These are phyloP conservation scores for Tuber umbilicatum DNA, from an alignment of 495 filamentous ascomycete species.

Conservation along the genomic window DNA sequence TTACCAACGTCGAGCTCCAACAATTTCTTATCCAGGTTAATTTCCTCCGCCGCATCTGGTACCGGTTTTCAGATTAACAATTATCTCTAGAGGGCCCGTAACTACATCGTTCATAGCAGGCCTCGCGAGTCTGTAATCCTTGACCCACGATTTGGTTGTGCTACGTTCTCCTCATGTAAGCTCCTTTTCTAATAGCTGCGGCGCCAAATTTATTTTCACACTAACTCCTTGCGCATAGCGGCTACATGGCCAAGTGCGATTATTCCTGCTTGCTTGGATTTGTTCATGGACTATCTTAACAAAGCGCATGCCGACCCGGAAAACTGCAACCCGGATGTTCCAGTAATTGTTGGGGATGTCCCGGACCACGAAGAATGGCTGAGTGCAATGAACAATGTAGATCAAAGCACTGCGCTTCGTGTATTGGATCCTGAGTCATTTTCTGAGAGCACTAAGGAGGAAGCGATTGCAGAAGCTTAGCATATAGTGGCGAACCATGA, in stretches of 20 bases:
- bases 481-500: neutral
- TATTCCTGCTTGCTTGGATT: slow-evolving; percentile 22
- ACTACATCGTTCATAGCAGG: slow-evolving; percentile 27
- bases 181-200: neutral
- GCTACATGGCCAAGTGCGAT: slow-evolving; percentile 29
- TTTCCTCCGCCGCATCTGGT: neutral
- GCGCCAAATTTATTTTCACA: neutral
- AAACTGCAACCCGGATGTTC: slow-evolving; percentile 35
- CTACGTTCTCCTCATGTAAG: slow-evolving; percentile 35
- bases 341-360: slow-evolving; percentile 28
- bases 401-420: slow-evolving; percentile 4
- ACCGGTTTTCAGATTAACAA: slow-evolving; percentile 10
- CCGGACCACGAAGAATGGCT: slow-evolving; percentile 34
- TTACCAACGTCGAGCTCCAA: slow-evolving; percentile 22
- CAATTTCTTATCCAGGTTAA: slow-evolving; percentile 27
- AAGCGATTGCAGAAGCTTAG: neutral
- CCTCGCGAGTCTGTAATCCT: slow-evolving; percentile 27
- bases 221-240: slow-evolving; percentile 6
- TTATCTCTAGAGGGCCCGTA: slow-evolving; percentile 26
- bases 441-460: neutral
- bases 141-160: slow-evolving; percentile 33
- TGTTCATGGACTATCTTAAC: slow-evolving; percentile 20
- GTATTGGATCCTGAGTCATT: neutral
- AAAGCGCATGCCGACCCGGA: slow-evolving; percentile 24
- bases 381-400: slow-evolving; percentile 21